Evolutionary conservation across 768 basidiomycete genomes (phyloP), one percentile per base, ranked within the genome.

Genomic region (Collybia mongolica): DNA sequence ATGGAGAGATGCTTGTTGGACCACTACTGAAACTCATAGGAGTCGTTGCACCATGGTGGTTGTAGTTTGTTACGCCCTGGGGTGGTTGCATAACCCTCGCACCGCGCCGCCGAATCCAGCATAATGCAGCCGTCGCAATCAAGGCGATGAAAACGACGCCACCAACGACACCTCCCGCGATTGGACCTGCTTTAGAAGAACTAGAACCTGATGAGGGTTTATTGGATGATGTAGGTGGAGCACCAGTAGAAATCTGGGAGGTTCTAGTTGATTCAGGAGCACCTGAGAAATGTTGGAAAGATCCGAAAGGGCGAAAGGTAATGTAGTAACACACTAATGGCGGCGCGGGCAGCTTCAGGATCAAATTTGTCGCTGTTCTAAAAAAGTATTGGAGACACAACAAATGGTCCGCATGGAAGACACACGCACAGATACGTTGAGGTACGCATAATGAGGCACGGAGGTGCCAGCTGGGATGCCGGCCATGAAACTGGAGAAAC

Each of bases 121-220:
- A 66, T 42, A 63, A 62, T 5, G 59, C 46, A 7, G 64, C 29
- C 1, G 63, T 75, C 4, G 58, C 72, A 11, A 83, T 64, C 39
- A 77, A 53, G 6, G 71, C 75, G 17, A 80, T 49, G n/a, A 63
- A 71, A 22, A 79, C 70, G 0, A 86, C 51, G 12, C 77, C 81
- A 3, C 81, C 82, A 5, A 84, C 71, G 6, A 80, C 78, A n/a
- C 86, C 84, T 36, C 84, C 85, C 0, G 79, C 81, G 32, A 86
- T 84, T n/a, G 79, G 70, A 1, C 77, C 79, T 1, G 73, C 70
- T 44, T 74, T 65, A 7, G 64, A 60, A 19, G 61, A 56, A 23
- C 55, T 56, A n/a, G 53, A 45, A 1, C 59, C 49, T 22, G 59
- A 6, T 11, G 51, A 22, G 2, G 49, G 8, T 8, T 39, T 35